Conservation (phyloP, 331 rosid genomes). For the Malus hybrid region DNA sequence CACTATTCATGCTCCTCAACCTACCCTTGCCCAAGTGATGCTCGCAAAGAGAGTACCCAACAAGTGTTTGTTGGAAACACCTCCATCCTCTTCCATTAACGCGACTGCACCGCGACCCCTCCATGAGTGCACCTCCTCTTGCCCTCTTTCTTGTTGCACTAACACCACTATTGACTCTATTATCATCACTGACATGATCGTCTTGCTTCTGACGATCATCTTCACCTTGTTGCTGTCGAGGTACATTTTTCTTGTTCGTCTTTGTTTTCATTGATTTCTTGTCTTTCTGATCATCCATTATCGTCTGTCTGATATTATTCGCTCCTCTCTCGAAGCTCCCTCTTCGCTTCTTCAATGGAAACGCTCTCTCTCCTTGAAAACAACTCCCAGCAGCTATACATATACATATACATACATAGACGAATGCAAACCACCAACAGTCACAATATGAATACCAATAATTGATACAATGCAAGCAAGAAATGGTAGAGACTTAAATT, state of each 20-base stretch:
- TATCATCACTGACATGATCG: background rate
- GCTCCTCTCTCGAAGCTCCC: constrained; percentile 29
- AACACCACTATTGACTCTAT: background rate
- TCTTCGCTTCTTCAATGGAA: constrained; percentile 71
- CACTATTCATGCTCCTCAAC: constrained; percentile 75
- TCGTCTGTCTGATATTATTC: background rate
- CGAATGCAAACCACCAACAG: background rate
- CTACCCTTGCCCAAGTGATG: constrained; percentile 96
- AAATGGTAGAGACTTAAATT: background rate
- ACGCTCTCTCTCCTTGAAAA: constrained; percentile 58
- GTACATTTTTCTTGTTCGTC: constrained; percentile 42
- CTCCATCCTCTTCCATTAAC: constrained; percentile 99
- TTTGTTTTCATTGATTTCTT: constrained; percentile 8
- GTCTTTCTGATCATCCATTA: background rate
- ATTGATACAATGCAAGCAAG: background rate
- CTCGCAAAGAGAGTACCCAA: constrained; percentile 96
- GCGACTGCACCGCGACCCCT: constrained; percentile 98
- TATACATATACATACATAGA: too few relatives aligned
- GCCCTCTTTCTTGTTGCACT: constrained; percentile 27
- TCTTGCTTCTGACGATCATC: background rate
- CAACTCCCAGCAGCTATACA: constrained; percentile 36
- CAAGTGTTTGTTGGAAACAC: constrained; percentile 88
- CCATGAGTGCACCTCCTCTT: constrained; percentile 71
- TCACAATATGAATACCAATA: background rate
- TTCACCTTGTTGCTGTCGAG: background rate